Conservation (phyloP, 257 asterid genomes). For the Primulina huaijiensis region DNA sequence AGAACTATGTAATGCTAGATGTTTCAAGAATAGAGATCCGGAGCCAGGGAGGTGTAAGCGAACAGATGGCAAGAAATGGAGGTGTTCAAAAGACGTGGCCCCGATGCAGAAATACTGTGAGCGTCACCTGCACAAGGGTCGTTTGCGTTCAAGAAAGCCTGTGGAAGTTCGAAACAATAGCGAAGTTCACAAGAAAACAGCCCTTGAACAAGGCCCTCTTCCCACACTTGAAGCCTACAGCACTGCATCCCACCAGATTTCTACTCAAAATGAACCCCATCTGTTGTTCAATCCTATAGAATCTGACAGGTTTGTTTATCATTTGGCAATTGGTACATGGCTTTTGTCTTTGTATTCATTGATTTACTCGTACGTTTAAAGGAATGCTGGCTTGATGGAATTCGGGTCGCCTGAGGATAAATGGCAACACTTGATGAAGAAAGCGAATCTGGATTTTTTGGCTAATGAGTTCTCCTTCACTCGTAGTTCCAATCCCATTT, state of each 20-base stretch:
- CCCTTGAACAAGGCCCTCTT: constrained; percentile 27
- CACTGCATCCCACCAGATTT: constrained; percentile 21
- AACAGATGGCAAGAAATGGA: constrained; percentile 95
- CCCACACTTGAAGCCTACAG: background rate
- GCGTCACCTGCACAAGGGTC: constrained; percentile 83
- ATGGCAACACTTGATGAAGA: constrained; percentile 41
- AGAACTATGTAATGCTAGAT: constrained; percentile 37
- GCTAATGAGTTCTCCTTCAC: constrained; percentile 26
- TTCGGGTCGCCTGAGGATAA: constrained; percentile 37
- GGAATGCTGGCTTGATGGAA: constrained; percentile 49
- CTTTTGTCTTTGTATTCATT: constrained; percentile 1
- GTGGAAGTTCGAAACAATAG: constrained; percentile 54
- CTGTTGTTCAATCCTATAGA: constrained; percentile 26
- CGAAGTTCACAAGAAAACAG: constrained; percentile 41
- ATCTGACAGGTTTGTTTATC: constrained; percentile 30
- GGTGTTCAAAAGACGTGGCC: constrained; percentile 83
- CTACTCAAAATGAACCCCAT: constrained; percentile 23
- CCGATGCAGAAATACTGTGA: constrained; percentile 82
- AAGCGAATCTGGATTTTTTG: constrained; percentile 34
- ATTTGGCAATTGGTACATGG: background rate
- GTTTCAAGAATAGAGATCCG: constrained; percentile 44
- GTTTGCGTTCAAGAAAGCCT: constrained; percentile 99
- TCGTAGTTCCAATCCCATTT: constrained; percentile 17
- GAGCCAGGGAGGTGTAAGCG: constrained; percentile 91
- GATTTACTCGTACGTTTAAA: constrained; percentile 26